Evolutionary conservation across 176 grass and related monocot genomes (phyloP), one percentile per base, ranked within the genome.

Genomic region (Hsuehochloa calcarea): DNA sequence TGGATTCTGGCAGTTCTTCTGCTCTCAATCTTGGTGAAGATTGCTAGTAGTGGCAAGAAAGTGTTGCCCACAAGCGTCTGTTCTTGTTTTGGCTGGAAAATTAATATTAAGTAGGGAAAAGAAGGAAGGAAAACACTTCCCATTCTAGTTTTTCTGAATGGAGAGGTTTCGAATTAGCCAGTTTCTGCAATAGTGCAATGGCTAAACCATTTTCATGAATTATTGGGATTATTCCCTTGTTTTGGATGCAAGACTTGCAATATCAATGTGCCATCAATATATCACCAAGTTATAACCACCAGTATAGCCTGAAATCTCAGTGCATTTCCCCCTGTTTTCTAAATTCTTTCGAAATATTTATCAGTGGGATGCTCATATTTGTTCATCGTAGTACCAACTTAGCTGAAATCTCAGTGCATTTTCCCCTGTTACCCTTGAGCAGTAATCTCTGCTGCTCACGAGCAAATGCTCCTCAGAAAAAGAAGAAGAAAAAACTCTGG

Each of bases 111-210:
- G 27, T 12, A 40, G 72, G 4, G 10, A 20, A 9, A 12, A 5
- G 14, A n/a, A 55, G 37, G 5, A 19, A 80, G 60, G n/a, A 54
- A 68, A 68, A 50, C 27, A 70, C 89, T 50, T 87, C 85, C 83
- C 81, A 59, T 84, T 91, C 89, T 70, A 55, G 51, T 80, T 87
- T 91, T 75, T 87, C 75, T 75, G 81, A 87, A 84, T 72, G 72
- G 81, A 79, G 80, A 87, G 44, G 69, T 63, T 75, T 59, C 35
- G 40, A 46, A 4, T 74, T 58, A 23, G 51, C 81, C 74, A 10
- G 29, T 17, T 49, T 62, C 49, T 75, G 85, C 61, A 50, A 38
- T 40, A 63, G 68, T 44, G 41, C 61, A 80, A 44, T 60, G 89
- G 61, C 68, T 59, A 47, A 56, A 72, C 67, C 68, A 75, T 80